These are phyloP conservation scores for Debaryomycetaceae sp. DNA, from an alignment of 1,139 yeast genomes.

Conservation along the genomic window DNA sequence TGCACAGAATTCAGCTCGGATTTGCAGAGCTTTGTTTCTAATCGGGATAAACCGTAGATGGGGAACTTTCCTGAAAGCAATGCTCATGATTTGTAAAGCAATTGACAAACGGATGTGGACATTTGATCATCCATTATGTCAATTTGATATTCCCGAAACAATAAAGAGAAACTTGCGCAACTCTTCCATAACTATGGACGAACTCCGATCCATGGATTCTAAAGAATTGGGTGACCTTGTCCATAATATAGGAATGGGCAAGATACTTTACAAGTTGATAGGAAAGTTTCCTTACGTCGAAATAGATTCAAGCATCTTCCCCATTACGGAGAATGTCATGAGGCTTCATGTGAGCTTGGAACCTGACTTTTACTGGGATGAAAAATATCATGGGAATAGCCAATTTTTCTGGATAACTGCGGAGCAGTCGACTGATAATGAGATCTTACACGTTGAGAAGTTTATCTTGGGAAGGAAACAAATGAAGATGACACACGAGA, in stretches of 20 bases:
- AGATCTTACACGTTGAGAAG: slow-evolving; percentile 78
- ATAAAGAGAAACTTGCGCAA: slow-evolving; percentile 60
- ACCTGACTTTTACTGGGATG: slow-evolving; percentile 86
- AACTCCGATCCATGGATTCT: slow-evolving; percentile 67
- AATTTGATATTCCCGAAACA: slow-evolving; percentile 73
- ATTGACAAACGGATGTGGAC: slow-evolving; percentile 86
- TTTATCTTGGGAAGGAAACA: slow-evolving; percentile 63
- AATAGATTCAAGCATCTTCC: slow-evolving; percentile 81
- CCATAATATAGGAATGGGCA: slow-evolving; percentile 76
- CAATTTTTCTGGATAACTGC: slow-evolving; percentile 92
- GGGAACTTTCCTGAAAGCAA: slow-evolving; percentile 75
- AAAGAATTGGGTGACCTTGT: slow-evolving; percentile 86
- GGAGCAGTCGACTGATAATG: slow-evolving; percentile 75
- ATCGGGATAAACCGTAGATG: slow-evolving; percentile 85
- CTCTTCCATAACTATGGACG: slow-evolving; percentile 66
- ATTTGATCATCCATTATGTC: slow-evolving; percentile 85
- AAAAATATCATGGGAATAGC: slow-evolving; percentile 72
- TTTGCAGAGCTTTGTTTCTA: slow-evolving; percentile 83
- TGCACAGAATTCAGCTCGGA: slow-evolving; percentile 93
- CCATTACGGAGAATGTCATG: slow-evolving; percentile 84
- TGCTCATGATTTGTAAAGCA: slow-evolving; percentile 80
- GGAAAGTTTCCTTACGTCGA: slow-evolving; percentile 72
- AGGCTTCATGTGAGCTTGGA: slow-evolving; percentile 67
- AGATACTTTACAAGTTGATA: slow-evolving; percentile 54
- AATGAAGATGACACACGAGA: slow-evolving; percentile 56